phyloP scores from a whole-genome alignment of 805 yeast species.

The Suhomyces pyralidae region DNA sequence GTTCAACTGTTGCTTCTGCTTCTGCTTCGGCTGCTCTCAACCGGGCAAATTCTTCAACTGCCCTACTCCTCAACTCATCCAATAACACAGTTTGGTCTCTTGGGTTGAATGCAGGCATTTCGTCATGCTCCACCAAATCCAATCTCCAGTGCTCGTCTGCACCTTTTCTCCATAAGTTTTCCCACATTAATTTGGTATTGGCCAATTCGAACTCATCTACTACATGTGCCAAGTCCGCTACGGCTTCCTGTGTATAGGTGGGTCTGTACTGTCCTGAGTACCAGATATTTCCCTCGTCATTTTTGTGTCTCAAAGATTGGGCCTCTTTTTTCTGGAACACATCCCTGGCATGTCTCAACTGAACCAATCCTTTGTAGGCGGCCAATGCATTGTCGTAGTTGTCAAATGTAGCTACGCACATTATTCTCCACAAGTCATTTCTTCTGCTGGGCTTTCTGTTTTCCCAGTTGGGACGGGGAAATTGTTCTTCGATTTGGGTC shows the following conservation, averaged over 20 bases:
- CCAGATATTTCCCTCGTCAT: conserved; percentile 81
- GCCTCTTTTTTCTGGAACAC: conserved; percentile 57
- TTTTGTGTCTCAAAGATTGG: conserved; percentile 63
- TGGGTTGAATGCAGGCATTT: conserved; percentile 54
- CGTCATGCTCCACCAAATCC: conserved; percentile 57
- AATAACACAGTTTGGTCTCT: conserved; percentile 67
- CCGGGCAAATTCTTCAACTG: conserved; percentile 32
- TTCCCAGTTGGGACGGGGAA: conserved; percentile 84
- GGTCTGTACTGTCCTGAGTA: conserved; percentile 86
- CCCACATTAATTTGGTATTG: conserved; percentile 69
- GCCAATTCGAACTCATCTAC: conserved; percentile 58
- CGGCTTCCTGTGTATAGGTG: conserved; percentile 85
- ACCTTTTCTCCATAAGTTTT: conserved; percentile 83
- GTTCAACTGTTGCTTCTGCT: conserved; percentile 1
- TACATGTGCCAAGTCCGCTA: conserved; percentile 73
- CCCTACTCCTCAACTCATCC: conserved; percentile 51
- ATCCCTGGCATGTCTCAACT: conserved; percentile 73
- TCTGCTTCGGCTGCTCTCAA: conserved; percentile 15
- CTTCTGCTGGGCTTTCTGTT: conserved; percentile 77
- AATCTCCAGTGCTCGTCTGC: conserved; percentile 68
- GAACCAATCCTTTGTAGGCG: conserved; percentile 71
- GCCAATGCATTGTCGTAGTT: conserved; percentile 62
- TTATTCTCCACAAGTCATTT: conserved; percentile 84
- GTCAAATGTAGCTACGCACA: conserved; percentile 76
- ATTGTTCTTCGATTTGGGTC: conserved; percentile 65